phyloP scores from a whole-genome alignment of 495 filamentous ascomycete genomes.

The Chaetomium fimeti region DNA sequence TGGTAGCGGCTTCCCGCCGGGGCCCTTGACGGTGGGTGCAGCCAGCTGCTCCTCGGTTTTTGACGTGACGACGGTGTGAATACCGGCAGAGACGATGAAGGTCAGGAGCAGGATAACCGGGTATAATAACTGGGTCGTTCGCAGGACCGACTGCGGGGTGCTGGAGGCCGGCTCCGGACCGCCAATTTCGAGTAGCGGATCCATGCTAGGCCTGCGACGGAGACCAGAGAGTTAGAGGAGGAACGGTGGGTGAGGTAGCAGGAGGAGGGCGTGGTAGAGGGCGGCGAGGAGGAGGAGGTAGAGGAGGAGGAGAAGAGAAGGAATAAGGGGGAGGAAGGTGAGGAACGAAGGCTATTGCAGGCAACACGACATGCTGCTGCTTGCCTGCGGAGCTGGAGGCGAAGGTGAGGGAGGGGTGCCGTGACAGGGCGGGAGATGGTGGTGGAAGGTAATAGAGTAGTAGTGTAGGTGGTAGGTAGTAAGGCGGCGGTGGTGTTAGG shows the following conservation, averaged over 20 bases:
- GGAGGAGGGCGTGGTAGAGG: neutral
- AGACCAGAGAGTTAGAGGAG: slow-evolving; percentile 21
- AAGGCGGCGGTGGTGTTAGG: neutral
- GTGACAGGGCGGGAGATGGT: slow-evolving; percentile 3
- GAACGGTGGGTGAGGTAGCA: slow-evolving; percentile 5
- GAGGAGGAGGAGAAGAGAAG: neutral
- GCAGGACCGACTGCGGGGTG: slow-evolving; percentile 38
- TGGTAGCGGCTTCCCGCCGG: slow-evolving; percentile 79
- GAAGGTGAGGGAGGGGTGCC: neutral
- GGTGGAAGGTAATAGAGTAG: slow-evolving; percentile 11
- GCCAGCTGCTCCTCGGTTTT: slow-evolving; percentile 45
- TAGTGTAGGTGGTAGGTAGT: too few relatives aligned
- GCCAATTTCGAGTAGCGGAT: slow-evolving; percentile 20
- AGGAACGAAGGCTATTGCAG: slow-evolving; percentile 7
- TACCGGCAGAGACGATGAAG: slow-evolving; percentile 44
- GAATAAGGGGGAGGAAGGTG: neutral
- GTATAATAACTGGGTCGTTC: slow-evolving; percentile 45
- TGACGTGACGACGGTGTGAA: slow-evolving; percentile 46
- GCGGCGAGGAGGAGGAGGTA: neutral
- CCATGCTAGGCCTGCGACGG: slow-evolving; percentile 33
- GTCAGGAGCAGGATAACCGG: slow-evolving; percentile 44
- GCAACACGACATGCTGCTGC: slow-evolving; percentile 20
- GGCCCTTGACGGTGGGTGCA: slow-evolving; percentile 52
- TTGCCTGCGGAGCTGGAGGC: slow-evolving; percentile 4
- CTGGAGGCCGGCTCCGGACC: slow-evolving; percentile 30